These are phyloP conservation scores for Vachellia pachyceras DNA, from an alignment of 306 rosid species.

Conservation along the genomic window DNA sequence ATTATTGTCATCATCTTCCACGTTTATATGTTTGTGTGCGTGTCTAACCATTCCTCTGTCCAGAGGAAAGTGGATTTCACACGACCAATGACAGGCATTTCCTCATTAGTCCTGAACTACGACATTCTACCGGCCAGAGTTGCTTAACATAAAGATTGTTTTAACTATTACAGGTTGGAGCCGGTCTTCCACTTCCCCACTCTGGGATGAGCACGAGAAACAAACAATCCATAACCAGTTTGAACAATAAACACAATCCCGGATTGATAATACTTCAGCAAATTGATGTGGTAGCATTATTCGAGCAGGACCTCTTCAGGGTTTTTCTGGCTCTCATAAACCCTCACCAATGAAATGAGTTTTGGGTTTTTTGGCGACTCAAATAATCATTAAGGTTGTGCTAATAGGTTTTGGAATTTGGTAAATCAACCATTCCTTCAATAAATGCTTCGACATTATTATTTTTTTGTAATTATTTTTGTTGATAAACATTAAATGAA, in stretches of 20 bases:
- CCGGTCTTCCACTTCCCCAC: background rate
- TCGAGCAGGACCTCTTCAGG: background rate
- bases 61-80: background rate
- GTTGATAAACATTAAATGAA: too few relatives aligned
- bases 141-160: background rate
- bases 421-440: background rate
- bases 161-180: conserved; percentile 36
- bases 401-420: background rate
- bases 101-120: background rate
- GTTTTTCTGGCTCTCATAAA: background rate
- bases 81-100: background rate
- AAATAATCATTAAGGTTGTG: background rate
- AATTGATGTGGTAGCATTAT: conserved; percentile 1
- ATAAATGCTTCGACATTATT: background rate
- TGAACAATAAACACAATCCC: conserved; percentile 25
- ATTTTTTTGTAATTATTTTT: background rate
- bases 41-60: background rate
- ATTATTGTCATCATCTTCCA: background rate
- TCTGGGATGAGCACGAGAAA: conserved; percentile 36
- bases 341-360: background rate
- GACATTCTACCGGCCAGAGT: background rate
- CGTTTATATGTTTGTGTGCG: background rate
- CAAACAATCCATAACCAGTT: conserved; percentile 8
- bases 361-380: background rate
- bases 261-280: conserved; percentile 29